Conservation (phyloP, 805 yeast species). For the Lachancea cidri region DNA sequence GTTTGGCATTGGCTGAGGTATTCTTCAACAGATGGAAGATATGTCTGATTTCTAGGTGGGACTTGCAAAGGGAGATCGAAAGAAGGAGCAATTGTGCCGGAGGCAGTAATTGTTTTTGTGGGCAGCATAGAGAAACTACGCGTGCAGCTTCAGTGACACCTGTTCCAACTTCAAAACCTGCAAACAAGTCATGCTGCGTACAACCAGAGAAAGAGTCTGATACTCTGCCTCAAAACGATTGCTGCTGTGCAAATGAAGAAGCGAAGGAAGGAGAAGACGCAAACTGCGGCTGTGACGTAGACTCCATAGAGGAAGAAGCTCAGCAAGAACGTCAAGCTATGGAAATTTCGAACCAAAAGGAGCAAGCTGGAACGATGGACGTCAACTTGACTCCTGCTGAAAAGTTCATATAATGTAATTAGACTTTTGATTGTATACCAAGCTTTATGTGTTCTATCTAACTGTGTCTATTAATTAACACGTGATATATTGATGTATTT, state of each 20-base stretch:
- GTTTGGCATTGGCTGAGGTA: slow-evolving; percentile 66
- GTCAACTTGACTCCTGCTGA: slow-evolving; percentile 28
- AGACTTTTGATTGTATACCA: too few relatives aligned
- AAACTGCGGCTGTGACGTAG: slow-evolving; percentile 12
- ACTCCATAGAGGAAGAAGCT: slow-evolving; percentile 15
- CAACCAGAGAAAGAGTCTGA: background rate
- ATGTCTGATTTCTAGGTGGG: slow-evolving; percentile 30
- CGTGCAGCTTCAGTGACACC: slow-evolving; percentile 3
- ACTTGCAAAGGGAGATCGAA: slow-evolving; percentile 26
- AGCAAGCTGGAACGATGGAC: slow-evolving; percentile 32
- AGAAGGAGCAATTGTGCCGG: slow-evolving; percentile 29
- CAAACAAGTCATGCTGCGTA: background rate
- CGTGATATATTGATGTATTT: background rate
- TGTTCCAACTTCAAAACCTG: background rate
- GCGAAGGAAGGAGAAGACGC: slow-evolving; percentile 1
- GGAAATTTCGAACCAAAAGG: slow-evolving; percentile 24
- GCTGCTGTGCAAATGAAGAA: slow-evolving; percentile 11
- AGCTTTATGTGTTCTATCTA: too few relatives aligned
- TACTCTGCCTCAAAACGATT: background rate
- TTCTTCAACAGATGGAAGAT: slow-evolving; percentile 51
- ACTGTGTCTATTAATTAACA: too few relatives aligned
- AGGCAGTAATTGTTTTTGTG: slow-evolving; percentile 25
- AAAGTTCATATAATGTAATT: slow-evolving; percentile 11
- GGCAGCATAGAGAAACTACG: slow-evolving; percentile 16
- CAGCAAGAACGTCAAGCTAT: slow-evolving; percentile 21